Base-by-base conservation (phyloP, 495 filamentous ascomycete genomes). In the Neurospora sp. region DNA sequence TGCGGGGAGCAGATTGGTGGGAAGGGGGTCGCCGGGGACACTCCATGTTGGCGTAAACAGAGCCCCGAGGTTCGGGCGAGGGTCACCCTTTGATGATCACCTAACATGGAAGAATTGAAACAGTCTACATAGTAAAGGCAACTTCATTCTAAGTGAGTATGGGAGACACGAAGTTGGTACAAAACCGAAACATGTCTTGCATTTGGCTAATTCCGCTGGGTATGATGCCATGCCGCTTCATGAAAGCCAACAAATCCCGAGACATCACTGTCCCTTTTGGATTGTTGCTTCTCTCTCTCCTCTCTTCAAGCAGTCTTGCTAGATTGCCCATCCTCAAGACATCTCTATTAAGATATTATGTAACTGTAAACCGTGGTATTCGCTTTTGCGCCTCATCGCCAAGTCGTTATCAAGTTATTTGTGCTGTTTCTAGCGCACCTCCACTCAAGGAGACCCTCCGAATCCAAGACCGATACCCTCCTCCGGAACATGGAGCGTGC, bases 401-500 rank as follows among this genome's bases (percentile, higher is more conserved):
- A 14, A 69, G 18, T 71, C 71, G n/a, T 72, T 1, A 39, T 35
- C 59, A 27, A 22, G 40, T 39, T 20, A 18, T 73, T 73, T 35
- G 45, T 38, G 14, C 27, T 65, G 12, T 65, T 65, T 35, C 53
- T 65, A 65, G 27, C 53, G 53, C 53, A 65, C 14, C 27, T 65
- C 53, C 27, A 65, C 53, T 37, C 35, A n/a, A 27, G 39, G 1
- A 16, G 65, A n/a, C 31, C 45, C 61, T 39, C 39, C 61, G 20
- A 47, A 8, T 38, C 74, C 75, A 70, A 81, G 72, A 37, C 80
- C 80, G 4, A 83, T 75, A 35, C 80, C 81, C 72, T 85, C 84
- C 72, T 85, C 84, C 3, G 84, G 80, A 45, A 84, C 81, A 14
- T 74, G 78, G 40, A 86, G 69, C 22, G 79, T 73, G 5, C 81